phyloP scores from a whole-genome alignment of 2,329 filamentous ascomycete genomes.

The Paramyrothecium sp. region DNA sequence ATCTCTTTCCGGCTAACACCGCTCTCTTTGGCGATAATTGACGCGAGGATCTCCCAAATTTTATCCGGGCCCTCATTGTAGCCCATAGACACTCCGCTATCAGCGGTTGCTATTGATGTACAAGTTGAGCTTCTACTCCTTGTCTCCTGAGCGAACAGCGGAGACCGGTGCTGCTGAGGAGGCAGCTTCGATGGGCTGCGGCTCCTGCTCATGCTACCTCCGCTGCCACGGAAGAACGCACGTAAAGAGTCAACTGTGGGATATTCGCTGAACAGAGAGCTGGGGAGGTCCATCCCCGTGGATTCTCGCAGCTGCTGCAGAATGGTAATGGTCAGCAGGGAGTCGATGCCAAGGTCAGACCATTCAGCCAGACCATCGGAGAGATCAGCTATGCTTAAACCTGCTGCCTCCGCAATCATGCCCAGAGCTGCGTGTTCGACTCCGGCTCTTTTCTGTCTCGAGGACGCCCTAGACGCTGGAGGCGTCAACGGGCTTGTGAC shows the following conservation, averaged over 20 bases:
- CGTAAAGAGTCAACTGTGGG: neutral
- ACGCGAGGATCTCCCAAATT: too few species aligned
- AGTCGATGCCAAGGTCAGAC: neutral
- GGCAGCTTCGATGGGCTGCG: too few species aligned
- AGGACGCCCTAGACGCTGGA: too few species aligned
- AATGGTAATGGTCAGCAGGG: neutral
- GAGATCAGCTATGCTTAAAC: neutral
- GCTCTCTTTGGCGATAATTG: too few species aligned
- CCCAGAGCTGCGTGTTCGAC: neutral
- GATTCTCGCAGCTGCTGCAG: neutral
- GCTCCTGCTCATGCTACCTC: neutral
- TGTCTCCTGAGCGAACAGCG: too few species aligned
- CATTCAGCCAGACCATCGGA: neutral
- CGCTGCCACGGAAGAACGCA: neutral
- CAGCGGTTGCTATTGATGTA: too few species aligned
- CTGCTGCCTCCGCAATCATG: neutral
- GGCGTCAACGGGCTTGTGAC: neutral
- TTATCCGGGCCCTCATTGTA: too few species aligned
- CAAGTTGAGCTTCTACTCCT: too few species aligned
- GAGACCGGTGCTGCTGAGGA: too few species aligned
- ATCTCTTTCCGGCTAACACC: too few species aligned
- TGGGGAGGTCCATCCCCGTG: neutral
- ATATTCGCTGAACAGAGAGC: neutral
- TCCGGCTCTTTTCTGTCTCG: neutral
- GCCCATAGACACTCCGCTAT: too few species aligned